Conservation (phyloP, 306 rosid species). For the Cucumis melo region DNA sequence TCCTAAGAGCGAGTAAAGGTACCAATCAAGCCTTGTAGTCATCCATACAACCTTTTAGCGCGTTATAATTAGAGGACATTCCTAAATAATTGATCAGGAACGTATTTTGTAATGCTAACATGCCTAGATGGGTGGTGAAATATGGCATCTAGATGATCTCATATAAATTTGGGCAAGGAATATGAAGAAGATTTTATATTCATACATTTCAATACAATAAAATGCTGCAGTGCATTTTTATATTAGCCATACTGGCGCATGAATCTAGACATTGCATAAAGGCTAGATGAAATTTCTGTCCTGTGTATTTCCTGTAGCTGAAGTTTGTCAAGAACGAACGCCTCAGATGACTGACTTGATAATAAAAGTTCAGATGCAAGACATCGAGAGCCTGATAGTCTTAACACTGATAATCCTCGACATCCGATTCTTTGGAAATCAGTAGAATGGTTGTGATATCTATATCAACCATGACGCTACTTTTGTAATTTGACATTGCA, state of each 20-base stretch:
- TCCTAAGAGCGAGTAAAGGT: conserved; percentile 62
- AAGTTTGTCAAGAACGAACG: not conserved
- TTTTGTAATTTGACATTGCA: not conserved
- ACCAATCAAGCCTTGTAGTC: conserved; percentile 1
- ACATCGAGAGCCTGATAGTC: not conserved
- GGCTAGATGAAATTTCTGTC: conserved; percentile 2
- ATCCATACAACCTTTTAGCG: not conserved
- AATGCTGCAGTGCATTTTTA: not conserved
- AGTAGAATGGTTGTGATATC: not conserved
- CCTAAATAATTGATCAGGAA: not conserved
- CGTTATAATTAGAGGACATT: not conserved
- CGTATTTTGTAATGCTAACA: not conserved
- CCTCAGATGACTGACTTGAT: not conserved
- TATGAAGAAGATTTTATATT: not conserved
- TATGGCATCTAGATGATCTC: not conserved
- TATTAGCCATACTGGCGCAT: not conserved
- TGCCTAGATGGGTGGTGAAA: not conserved
- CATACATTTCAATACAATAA: not conserved
- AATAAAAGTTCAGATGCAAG: not conserved
- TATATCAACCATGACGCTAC: not conserved
- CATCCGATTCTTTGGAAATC: not conserved
- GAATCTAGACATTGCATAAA: not conserved
- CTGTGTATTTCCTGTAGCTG: conserved; percentile 1
- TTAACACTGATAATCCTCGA: not conserved
- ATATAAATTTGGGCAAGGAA: not conserved